A percentile compares a stretch with the other conserved stretches of the same genome.
Conservation (phyloP, 2,329 filamentous ascomycete species). For the Harringtonia lauricola region DNA sequence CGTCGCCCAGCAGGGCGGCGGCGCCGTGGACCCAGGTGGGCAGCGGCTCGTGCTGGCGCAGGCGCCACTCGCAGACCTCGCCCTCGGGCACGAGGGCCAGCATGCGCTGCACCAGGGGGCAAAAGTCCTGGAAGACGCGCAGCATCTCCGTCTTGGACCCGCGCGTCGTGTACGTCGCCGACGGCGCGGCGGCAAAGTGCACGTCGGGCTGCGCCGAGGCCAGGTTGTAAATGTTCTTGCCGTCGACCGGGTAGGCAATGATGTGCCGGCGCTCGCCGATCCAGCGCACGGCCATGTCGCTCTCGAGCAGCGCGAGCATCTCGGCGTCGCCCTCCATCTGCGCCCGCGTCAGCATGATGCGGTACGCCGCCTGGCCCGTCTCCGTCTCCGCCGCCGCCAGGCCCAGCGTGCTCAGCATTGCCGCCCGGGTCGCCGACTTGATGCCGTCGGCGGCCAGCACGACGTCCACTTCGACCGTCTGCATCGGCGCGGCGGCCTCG, state of each 20-base stretch:
- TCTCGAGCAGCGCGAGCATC: slow-evolving; percentile 54
- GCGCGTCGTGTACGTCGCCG: slow-evolving; percentile 50
- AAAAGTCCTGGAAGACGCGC: slow-evolving; percentile 50
- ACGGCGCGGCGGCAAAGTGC: slow-evolving; percentile 46
- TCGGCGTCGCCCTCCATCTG: slow-evolving; percentile 58
- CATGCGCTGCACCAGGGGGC: slow-evolving; percentile 46
- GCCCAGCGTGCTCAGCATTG: slow-evolving; percentile 42
- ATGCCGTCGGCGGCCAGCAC: slow-evolving; percentile 45
- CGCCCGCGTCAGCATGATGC: slow-evolving; percentile 62
- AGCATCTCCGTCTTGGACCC: slow-evolving; percentile 51
- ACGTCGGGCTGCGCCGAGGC: slow-evolving; percentile 51
- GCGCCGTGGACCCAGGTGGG: slow-evolving; percentile 46
- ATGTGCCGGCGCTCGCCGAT: slow-evolving; percentile 66
- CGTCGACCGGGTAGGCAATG: slow-evolving; percentile 65
- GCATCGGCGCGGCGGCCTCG: slow-evolving; percentile 31
- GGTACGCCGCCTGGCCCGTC: slow-evolving; percentile 67
- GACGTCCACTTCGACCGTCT: slow-evolving; percentile 38
- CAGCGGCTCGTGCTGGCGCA: slow-evolving; percentile 46
- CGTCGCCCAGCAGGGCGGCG: slow-evolving; percentile 50
- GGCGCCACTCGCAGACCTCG: slow-evolving; percentile 54
- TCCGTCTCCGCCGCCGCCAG: slow-evolving; percentile 47
- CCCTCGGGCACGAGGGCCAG: slow-evolving; percentile 49
- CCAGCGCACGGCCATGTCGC: slow-evolving; percentile 61
- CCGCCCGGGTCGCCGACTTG: slow-evolving; percentile 37
- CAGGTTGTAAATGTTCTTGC: slow-evolving; percentile 54